Conservation (phyloP, 139 green algal genomes). For the Diplosphaera chodatii region DNA sequence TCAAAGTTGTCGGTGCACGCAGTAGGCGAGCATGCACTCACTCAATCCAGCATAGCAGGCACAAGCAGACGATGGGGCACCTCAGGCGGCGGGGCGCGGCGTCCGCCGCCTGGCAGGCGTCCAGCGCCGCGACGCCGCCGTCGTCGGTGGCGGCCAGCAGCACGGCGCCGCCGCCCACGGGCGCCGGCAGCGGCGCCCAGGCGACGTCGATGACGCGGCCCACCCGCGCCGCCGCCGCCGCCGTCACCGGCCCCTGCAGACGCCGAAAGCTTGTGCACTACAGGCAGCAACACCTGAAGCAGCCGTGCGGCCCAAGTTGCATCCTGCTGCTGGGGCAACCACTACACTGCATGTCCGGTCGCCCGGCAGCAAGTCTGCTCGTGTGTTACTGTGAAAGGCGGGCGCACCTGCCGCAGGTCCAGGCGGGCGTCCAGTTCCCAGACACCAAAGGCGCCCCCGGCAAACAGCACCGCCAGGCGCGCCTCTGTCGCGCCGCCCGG, state of each 20-base stretch:
- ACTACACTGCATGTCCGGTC: too few species aligned
- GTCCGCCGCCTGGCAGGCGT: constrained; percentile 25
- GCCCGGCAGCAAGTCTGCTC: too few species aligned
- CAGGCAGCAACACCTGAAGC: too few species aligned
- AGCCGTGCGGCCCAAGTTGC: too few species aligned
- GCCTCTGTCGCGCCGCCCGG: not conserved
- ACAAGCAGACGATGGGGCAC: not conserved
- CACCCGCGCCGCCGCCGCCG: constrained; percentile 12
- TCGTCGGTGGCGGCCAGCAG: constrained; percentile 40
- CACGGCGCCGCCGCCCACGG: constrained; percentile 27
- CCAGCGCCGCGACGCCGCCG: constrained; percentile 37
- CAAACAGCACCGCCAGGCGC: constrained; percentile 52
- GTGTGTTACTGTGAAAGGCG: too few species aligned
- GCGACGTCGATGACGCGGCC: constrained; percentile 43
- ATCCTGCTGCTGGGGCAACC: too few species aligned
- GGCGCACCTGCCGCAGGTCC: constrained; percentile 2
- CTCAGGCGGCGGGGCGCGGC: constrained; percentile 4
- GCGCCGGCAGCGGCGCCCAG: constrained; percentile 49
- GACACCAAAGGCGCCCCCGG: constrained; percentile 46
- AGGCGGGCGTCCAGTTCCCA: constrained; percentile 51
- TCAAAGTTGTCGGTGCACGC: too few species aligned
- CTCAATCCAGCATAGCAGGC: too few species aligned
- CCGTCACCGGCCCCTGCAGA: constrained; percentile 16
- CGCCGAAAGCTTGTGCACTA: not conserved
- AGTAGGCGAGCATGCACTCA: too few species aligned